A percentile compares a stretch with the other conserved stretches of the same genome.
Conservation (phyloP, 208 protist species). For the Jaenimonas drosophilae region DNA sequence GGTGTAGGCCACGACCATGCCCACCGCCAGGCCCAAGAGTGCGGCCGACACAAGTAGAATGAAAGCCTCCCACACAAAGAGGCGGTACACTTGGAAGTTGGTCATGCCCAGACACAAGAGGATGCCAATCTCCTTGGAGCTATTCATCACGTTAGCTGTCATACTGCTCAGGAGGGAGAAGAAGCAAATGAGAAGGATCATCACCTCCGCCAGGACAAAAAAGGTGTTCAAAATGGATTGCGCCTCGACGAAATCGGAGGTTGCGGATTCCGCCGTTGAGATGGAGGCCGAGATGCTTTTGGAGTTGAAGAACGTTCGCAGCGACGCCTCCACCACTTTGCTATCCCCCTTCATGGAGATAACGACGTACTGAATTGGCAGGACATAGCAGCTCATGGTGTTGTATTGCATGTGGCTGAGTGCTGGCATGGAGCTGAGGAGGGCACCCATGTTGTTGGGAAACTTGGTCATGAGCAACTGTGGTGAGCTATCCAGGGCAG, state of each 20-base stretch:
- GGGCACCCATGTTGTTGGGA: neutral
- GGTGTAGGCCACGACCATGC: constrained; percentile 81
- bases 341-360: no score
- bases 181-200: constrained; percentile 91
- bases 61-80: constrained; percentile 95
- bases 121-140: constrained; percentile 94
- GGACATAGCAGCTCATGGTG: constrained; percentile 11
- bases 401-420: constrained; percentile 3
- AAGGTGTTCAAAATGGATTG: constrained; percentile 91
- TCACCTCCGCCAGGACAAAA: constrained; percentile 80
- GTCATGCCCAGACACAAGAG: constrained; percentile 86
- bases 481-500: constrained; percentile 14
- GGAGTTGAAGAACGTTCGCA: no score
- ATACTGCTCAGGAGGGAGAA: constrained; percentile 91
- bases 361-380: no score
- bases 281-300: no score
- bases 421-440: constrained; percentile 10
- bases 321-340: no score
- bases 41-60: constrained; percentile 86
- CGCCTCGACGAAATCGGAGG: no score
- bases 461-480: constrained; percentile 14
- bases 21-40: constrained; percentile 87
- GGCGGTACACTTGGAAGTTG: constrained; percentile 60
- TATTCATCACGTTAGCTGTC: constrained; percentile 89
- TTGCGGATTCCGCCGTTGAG: no score